A percentile compares a stretch with the other conserved stretches of the same genome.
phyloP scores from a whole-genome alignment of 2,329 filamentous ascomycete genomes.

The Curvularia sp. region DNA sequence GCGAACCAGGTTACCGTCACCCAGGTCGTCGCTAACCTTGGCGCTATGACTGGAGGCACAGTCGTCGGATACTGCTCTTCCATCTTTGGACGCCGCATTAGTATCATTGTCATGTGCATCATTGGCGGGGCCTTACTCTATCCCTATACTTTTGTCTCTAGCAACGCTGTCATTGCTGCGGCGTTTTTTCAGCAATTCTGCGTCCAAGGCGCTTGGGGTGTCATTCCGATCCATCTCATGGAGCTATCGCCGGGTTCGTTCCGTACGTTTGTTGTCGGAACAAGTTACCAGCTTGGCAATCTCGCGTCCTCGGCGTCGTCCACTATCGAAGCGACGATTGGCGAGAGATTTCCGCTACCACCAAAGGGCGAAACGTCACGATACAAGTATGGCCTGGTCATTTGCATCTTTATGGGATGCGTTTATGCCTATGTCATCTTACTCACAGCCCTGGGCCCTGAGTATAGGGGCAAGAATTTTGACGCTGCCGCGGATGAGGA shows the following conservation, averaged over 20 bases:
- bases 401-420: constrained; percentile 89
- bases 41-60: constrained; percentile 58
- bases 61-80: constrained; percentile 55
- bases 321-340: constrained; percentile 78
- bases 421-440: constrained; percentile 71
- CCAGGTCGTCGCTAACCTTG: constrained; percentile 59
- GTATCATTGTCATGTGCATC: constrained; percentile 59
- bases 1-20: constrained; percentile 56
- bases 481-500: constrained; percentile 45
- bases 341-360: constrained; percentile 75
- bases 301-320: constrained; percentile 72
- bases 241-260: constrained; percentile 76
- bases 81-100: constrained; percentile 57
- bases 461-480: constrained; percentile 51
- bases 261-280: constrained; percentile 76
- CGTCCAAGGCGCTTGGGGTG: constrained; percentile 54
- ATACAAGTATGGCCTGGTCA: constrained; percentile 76
- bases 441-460: constrained; percentile 68
- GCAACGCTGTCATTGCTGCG: constrained; percentile 72
- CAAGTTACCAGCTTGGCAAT: constrained; percentile 79
- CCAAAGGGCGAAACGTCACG: constrained; percentile 50
- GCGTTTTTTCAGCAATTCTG: constrained; percentile 76
- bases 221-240: constrained; percentile 72
- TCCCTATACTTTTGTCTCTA: constrained; percentile 76
- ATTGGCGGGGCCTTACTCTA: constrained; percentile 80